These are phyloP conservation scores for Ciborinia camelliae DNA, from an alignment of 2,329 filamentous ascomycete genomes.

Conservation along the genomic window DNA sequence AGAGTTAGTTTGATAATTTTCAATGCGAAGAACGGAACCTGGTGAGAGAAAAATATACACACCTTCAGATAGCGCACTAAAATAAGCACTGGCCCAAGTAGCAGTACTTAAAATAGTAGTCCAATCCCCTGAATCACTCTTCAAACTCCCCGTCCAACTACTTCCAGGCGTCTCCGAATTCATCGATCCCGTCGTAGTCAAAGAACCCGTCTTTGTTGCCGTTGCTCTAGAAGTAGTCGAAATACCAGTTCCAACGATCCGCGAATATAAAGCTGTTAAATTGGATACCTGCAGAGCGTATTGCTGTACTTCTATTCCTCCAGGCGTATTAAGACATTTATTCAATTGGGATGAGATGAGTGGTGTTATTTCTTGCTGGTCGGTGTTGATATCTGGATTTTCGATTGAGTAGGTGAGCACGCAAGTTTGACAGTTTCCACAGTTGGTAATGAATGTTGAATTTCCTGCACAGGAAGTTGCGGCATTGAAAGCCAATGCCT, in stretches of 20 bases:
- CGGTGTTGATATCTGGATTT: slow-evolving; percentile 20
- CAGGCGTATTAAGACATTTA: slow-evolving; percentile 25
- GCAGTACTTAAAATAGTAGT: slow-evolving; percentile 17
- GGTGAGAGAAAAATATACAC: not conserved
- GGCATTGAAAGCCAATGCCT: slow-evolving; percentile 23
- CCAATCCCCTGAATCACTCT: slow-evolving; percentile 10
- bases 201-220: not conserved
- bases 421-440: slow-evolving; percentile 31
- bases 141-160: slow-evolving; percentile 4
- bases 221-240: not conserved
- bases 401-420: slow-evolving; percentile 26
- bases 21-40: not conserved
- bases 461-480: slow-evolving; percentile 25
- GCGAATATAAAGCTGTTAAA: slow-evolving; percentile 20
- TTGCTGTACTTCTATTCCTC: slow-evolving; percentile 20
- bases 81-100: slow-evolving; percentile 20
- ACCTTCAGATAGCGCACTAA: slow-evolving; percentile 17
- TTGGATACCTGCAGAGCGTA: slow-evolving; percentile 28
- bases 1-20: not conserved
- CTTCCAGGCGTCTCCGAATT: not conserved
- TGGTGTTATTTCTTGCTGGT: slow-evolving; percentile 5
- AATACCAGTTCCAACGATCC: not conserved
- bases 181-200: not conserved
- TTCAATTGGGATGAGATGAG: slow-evolving; percentile 22
- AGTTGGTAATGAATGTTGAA: slow-evolving; percentile 30